Evolutionary conservation across 345 rosid genomes (phyloP).

Genomic region (Linum usitatissimum): DNA sequence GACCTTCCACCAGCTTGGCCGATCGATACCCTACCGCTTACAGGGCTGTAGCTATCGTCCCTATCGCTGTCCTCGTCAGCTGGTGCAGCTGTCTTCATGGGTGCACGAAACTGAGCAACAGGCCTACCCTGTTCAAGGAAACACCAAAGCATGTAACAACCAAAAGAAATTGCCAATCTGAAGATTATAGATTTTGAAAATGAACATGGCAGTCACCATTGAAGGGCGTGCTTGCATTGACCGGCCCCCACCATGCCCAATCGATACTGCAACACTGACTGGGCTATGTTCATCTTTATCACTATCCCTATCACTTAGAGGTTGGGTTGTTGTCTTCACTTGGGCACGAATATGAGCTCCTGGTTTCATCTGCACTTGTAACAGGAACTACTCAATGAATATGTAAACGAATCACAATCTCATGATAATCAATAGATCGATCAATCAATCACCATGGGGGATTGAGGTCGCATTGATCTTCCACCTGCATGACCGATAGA

Average conservation of each 20-base stretch:
- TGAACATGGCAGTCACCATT: neutral
- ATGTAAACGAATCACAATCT: neutral
- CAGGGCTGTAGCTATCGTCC: conserved; percentile 27
- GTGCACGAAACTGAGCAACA: conserved; percentile 25
- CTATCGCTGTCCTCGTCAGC: conserved; percentile 28
- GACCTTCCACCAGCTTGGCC: conserved; percentile 34
- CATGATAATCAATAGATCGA: neutral
- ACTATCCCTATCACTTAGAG: neutral
- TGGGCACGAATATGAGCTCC: neutral
- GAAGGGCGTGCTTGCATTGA: conserved; percentile 1
- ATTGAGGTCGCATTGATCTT: conserved; percentile 18
- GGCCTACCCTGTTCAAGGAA: conserved; percentile 26
- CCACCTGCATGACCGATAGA: conserved; percentile 35
- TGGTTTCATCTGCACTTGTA: neutral
- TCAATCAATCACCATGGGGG: conserved; percentile 30
- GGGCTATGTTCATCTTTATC: neutral
- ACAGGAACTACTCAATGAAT: neutral
- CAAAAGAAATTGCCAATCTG: too few relatives aligned
- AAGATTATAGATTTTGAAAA: too few relatives aligned
- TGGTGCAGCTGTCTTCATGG: conserved; percentile 17
- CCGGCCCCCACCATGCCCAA: neutral
- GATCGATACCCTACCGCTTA: conserved; percentile 13
- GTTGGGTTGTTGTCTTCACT: neutral
- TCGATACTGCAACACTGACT: neutral
- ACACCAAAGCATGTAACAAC: neutral